These are phyloP conservation scores for Arthroderma sp. DNA, from an alignment of 2,329 filamentous ascomycete genomes.

Conservation along the genomic window DNA sequence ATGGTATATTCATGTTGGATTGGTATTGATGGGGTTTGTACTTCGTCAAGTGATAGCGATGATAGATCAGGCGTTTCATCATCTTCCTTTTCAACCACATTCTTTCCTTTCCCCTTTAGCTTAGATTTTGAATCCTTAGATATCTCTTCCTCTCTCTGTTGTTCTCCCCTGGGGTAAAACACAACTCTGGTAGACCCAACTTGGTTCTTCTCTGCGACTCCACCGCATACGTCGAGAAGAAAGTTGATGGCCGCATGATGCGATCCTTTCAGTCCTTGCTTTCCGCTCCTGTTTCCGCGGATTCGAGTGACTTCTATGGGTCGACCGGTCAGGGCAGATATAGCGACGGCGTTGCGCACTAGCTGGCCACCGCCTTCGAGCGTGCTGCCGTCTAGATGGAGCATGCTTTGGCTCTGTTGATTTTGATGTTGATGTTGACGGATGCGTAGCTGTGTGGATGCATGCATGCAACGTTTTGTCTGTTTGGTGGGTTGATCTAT, in stretches of 20 bases:
- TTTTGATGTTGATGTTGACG: too few relatives aligned
- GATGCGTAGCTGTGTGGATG: too few relatives aligned
- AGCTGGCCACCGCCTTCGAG: constrained; percentile 52
- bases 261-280: constrained; percentile 44
- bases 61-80: not conserved
- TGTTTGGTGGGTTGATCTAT: too few relatives aligned
- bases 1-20: constrained; percentile 26
- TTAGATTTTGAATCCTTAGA: not conserved
- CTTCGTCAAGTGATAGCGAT: constrained; percentile 1
- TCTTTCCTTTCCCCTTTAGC: not conserved
- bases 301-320: constrained; percentile 41
- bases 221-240: constrained; percentile 38
- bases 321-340: constrained; percentile 40
- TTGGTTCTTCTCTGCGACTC: constrained; percentile 23
- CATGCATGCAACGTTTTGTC: too few relatives aligned
- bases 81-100: not conserved
- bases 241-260: constrained; percentile 44
- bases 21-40: constrained; percentile 5
- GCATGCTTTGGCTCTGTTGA: constrained; percentile 7
- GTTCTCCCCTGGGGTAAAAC: constrained; percentile 18
- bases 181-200: constrained; percentile 24
- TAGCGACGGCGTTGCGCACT: constrained; percentile 41
- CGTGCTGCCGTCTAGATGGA: constrained; percentile 41
- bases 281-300: constrained; percentile 37
- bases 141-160: not conserved